Conservation (phyloP, 352 stramenopile species). For the Pythium grandisporangium region DNA sequence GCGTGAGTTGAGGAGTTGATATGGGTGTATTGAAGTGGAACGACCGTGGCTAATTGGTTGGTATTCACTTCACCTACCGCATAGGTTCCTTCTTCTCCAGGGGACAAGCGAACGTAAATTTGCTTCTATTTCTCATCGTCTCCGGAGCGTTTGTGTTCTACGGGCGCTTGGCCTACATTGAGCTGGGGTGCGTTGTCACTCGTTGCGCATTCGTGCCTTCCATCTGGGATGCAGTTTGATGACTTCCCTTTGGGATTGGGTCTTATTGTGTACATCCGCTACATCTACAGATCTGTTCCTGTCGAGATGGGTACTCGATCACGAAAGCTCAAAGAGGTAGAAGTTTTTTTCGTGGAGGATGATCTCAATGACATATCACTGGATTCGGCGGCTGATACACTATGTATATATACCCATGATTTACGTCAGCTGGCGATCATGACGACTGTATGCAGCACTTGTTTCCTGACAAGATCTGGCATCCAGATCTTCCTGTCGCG, state of each 20-base stretch:
- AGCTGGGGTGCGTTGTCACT: constrained; percentile 36
- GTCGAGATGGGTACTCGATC: constrained; percentile 77
- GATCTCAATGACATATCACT: too few relatives aligned
- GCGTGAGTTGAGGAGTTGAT: too few relatives aligned
- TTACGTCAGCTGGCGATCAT: constrained; percentile 46
- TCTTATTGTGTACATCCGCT: not conserved
- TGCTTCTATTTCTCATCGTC: constrained; percentile 75
- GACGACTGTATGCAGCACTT: constrained; percentile 76
- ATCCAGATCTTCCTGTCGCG: constrained; percentile 68
- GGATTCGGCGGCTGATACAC: too few relatives aligned
- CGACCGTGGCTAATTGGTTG: too few relatives aligned
- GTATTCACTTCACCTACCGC: not conserved
- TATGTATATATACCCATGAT: too few relatives aligned
- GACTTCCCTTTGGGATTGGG: not conserved
- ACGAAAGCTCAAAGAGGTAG: constrained; percentile 72
- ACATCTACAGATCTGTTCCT: constrained; percentile 44
- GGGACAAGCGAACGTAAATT: constrained; percentile 72
- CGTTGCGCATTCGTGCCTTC: too few relatives aligned
- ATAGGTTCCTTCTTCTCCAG: constrained; percentile 74
- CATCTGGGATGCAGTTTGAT: too few relatives aligned
- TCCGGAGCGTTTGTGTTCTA: constrained; percentile 70
- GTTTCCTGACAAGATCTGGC: constrained; percentile 62
- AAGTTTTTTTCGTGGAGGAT: too few relatives aligned
- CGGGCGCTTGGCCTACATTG: constrained; percentile 67
- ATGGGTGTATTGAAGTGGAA: constrained; percentile 24